Conservation (phyloP, 345 rosid species). For the Physaria fendleri region DNA sequence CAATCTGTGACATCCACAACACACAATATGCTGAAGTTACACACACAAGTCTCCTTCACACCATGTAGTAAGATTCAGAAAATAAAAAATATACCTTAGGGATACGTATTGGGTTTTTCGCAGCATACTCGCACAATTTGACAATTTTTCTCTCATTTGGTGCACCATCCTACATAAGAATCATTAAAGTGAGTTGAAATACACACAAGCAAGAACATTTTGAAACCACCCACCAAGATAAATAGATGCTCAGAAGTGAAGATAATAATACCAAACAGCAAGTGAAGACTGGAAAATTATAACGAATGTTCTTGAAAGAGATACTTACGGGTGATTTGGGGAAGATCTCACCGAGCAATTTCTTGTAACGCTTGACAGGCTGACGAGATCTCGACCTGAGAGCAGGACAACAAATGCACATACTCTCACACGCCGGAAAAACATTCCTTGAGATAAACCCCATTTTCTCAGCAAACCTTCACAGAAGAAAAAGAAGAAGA, state of each 20-base stretch:
- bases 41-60: neutral
- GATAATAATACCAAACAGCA: neutral
- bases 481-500: neutral
- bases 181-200: conserved; percentile 9
- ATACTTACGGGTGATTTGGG: conserved; percentile 76
- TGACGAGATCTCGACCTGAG: conserved; percentile 95
- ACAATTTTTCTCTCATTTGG: conserved; percentile 77
- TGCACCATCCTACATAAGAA: conserved; percentile 47
- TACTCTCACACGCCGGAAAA: conserved; percentile 92
- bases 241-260: conserved; percentile 1
- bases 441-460: conserved; percentile 84
- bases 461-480: conserved; percentile 49
- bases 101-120: conserved; percentile 74
- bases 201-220: too few species aligned
- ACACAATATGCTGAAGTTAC: neutral
- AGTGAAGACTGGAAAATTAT: neutral
- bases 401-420: conserved; percentile 98
- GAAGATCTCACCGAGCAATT: conserved; percentile 83
- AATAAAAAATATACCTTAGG: conserved; percentile 56
- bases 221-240: too few species aligned
- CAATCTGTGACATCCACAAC: conserved; percentile 51
- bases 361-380: conserved; percentile 96
- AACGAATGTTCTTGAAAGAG: neutral
- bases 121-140: conserved; percentile 93
- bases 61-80: neutral